Conservation (phyloP, 176 grass and related monocot species). For the Aegilops tauschii region DNA sequence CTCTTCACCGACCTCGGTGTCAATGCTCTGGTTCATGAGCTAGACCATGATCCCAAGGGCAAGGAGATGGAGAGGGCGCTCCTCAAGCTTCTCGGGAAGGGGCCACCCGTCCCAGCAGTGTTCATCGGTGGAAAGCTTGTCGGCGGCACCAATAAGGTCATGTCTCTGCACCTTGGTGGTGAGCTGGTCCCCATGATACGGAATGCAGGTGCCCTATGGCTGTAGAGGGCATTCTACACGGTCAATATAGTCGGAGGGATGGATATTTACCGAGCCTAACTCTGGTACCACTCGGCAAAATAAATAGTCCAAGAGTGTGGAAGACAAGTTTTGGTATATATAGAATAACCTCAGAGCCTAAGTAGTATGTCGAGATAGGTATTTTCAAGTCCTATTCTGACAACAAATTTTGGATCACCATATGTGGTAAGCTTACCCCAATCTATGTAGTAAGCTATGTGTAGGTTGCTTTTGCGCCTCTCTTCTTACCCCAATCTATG, state of each 20-base stretch:
- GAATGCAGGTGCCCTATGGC: constrained; percentile 55
- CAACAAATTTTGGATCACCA: not conserved
- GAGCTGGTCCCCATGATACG: constrained; percentile 54
- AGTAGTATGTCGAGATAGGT: not conserved
- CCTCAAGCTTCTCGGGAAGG: constrained; percentile 34
- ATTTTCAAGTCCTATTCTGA: constrained; percentile 3
- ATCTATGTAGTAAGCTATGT: not conserved
- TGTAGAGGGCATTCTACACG: constrained; percentile 22
- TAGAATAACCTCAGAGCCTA: not conserved
- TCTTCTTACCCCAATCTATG: not conserved
- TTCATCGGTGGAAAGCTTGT: constrained; percentile 58
- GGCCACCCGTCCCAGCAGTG: constrained; percentile 39
- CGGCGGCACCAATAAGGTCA: constrained; percentile 53
- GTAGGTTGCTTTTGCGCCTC: not conserved
- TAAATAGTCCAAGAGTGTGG: not conserved
- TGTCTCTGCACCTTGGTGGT: constrained; percentile 58
- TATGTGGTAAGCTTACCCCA: not conserved
- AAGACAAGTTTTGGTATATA: not conserved
- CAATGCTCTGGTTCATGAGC: constrained; percentile 50
- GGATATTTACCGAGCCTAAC: not conserved
- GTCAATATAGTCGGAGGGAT: not conserved
- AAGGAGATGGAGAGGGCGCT: constrained; percentile 68
- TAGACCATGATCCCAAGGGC: constrained; percentile 46
- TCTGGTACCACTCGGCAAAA: not conserved
- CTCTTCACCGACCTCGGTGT: constrained; percentile 62